Percentiles rank a stretch among this genome's conserved stretches.
These are phyloP conservation scores for Hypomyces rosellus DNA, from an alignment of 2,329 filamentous ascomycete species.

Conservation along the genomic window DNA sequence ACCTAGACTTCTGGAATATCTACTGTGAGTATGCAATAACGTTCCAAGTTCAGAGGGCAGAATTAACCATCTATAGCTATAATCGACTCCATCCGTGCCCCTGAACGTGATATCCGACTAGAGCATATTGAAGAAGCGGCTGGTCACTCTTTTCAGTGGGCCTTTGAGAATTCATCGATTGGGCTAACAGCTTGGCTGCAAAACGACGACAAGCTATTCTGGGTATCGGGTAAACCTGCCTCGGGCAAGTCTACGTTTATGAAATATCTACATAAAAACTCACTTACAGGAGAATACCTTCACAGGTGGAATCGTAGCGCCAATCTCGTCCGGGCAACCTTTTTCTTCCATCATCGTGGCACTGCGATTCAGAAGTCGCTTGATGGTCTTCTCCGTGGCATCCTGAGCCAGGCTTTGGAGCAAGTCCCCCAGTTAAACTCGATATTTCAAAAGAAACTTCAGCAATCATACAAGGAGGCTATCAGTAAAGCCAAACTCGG, in stretches of 20 bases:
- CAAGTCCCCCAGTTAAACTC: neutral
- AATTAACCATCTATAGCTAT: neutral
- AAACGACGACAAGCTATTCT: neutral
- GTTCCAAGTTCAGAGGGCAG: neutral
- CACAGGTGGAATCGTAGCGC: neutral
- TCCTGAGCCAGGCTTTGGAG: constrained; percentile 2
- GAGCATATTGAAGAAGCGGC: neutral
- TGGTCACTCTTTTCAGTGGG: constrained; percentile 3
- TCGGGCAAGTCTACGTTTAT: constrained; percentile 9
- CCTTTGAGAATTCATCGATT: neutral
- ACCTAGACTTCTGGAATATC: neutral
- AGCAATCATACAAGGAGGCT: neutral
- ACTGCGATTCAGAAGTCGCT: constrained; percentile 1
- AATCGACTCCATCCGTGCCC: neutral
- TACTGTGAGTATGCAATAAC: neutral
- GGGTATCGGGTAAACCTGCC: constrained; percentile 2
- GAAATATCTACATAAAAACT: constrained; percentile 1
- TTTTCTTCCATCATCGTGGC: constrained; percentile 7
- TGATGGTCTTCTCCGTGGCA: neutral
- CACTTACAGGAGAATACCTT: neutral
- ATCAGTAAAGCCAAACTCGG: neutral
- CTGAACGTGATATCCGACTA: neutral
- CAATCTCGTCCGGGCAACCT: neutral
- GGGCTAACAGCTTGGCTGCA: neutral
- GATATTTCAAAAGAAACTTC: neutral